Percentiles rank a stretch among this genome's conserved stretches.
Conservation (phyloP, 1,284 basidiomycete genomes). For the Tylopilus sp. region DNA sequence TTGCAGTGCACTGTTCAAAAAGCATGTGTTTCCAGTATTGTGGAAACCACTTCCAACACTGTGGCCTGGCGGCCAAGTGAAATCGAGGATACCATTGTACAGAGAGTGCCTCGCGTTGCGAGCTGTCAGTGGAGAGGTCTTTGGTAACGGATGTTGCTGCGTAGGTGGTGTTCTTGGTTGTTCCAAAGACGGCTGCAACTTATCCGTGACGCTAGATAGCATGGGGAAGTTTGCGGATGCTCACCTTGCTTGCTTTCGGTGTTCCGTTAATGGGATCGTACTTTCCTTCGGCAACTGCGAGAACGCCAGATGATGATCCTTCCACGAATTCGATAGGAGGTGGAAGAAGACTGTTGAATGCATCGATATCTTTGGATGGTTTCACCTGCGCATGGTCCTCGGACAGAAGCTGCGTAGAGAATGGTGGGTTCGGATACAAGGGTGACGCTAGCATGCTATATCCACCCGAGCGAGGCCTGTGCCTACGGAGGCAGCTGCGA, state of each 20-base stretch:
- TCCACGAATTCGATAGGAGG: slow-evolving; percentile 78
- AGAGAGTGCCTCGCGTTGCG: slow-evolving; percentile 38
- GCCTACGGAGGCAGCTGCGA: slow-evolving; percentile 2
- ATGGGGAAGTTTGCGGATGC: background rate
- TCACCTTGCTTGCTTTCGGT: slow-evolving; percentile 42
- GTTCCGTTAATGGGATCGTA: slow-evolving; percentile 75
- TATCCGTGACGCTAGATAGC: slow-evolving; percentile 1
- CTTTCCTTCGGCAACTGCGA: slow-evolving; percentile 67
- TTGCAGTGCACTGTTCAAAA: slow-evolving; percentile 94
- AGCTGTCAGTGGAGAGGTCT: slow-evolving; percentile 19
- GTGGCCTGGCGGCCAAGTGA: slow-evolving; percentile 49
- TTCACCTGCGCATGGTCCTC: slow-evolving; percentile 57
- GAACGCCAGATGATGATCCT: slow-evolving; percentile 70
- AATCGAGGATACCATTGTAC: slow-evolving; percentile 53
- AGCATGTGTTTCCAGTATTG: slow-evolving; percentile 97
- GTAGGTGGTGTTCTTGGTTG: slow-evolving; percentile 22
- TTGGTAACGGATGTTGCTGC: slow-evolving; percentile 21
- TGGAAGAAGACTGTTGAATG: slow-evolving; percentile 71
- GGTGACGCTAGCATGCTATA: slow-evolving; percentile 60
- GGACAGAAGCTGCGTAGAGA: slow-evolving; percentile 46
- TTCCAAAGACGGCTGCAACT: slow-evolving; percentile 19
- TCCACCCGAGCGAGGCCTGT: slow-evolving; percentile 9
- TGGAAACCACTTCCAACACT: slow-evolving; percentile 66
- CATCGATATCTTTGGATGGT: slow-evolving; percentile 66
- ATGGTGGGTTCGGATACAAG: slow-evolving; percentile 49